Base-by-base conservation (phyloP, 2,329 filamentous ascomycete genomes). In the Diaporthe citrichinensis region DNA sequence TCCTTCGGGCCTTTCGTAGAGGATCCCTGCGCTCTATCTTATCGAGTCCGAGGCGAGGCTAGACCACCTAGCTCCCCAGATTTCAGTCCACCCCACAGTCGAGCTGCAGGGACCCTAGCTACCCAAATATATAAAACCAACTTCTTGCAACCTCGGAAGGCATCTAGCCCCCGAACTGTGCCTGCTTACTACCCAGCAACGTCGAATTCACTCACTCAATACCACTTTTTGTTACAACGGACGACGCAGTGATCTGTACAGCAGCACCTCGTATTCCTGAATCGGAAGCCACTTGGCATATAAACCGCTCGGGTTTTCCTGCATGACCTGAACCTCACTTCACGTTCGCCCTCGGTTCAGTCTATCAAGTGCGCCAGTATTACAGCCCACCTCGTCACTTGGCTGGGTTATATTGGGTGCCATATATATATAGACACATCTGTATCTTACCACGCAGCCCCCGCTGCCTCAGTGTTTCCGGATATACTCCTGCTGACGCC, bases 111-210 rank as follows among this genome's bases (percentile, higher is more conserved):
- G 61, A 41, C 61, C 46, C 46, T 39, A 39, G 46, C 65, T 53
- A 20, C 46, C 46, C n/a, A 68, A 31, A 68, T 39, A 53, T 68
- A 68, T 53, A 68, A 69, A 49, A 67, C 61, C 61, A 67, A n/a
- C 61, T 17, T 67, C 61, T 67, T 67, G 49, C 65, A 41, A 41
- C 65, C 65, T 55, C 65, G 49, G 49, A 41, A 28, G 2, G 34
- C 34, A 28, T 31, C 14, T 41, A 41, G n/a, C 34, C 46, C 31
- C 65, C 65, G 65, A 53, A 25, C 6, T 69, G 34, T 20, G 23
- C 31, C 23, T 69, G 65, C 65, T 69, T 55, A 69, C 65, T 28
- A 51, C 65, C 34, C 46, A 55, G 46, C 46, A 39, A 39, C 31
- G 46, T 12, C 49, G 34, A 23, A n/a, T 15, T 69, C 65, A 55